Evolutionary conservation across 768 basidiomycete genomes (phyloP).

Genomic region (Panus rudis): DNA sequence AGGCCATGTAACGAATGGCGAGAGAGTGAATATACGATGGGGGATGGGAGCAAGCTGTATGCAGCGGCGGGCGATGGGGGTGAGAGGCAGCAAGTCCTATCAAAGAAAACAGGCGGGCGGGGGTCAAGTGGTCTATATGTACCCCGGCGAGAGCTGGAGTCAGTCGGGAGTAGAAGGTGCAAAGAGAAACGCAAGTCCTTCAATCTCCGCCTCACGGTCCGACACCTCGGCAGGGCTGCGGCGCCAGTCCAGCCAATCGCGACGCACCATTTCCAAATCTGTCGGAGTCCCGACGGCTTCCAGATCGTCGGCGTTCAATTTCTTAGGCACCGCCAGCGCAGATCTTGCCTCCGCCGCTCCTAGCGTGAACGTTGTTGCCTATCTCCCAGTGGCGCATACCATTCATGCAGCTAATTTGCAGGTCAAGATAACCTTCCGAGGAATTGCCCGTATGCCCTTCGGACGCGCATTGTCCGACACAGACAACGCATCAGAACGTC

Average conservation of each 20-base stretch:
- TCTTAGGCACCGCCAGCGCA: too few species aligned
- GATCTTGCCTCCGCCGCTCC: too few species aligned
- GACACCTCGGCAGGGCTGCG: too few species aligned
- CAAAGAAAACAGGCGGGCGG: constrained; percentile 1
- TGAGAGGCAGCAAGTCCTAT: not conserved
- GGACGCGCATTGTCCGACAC: too few species aligned
- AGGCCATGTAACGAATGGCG: constrained; percentile 28
- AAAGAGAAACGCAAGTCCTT: not conserved
- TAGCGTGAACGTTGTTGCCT: too few species aligned
- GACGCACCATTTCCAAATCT: not conserved
- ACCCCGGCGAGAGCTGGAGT: constrained; percentile 1
- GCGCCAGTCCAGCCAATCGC: not conserved
- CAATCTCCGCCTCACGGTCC: constrained; percentile 1
- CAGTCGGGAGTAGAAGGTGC: not conserved
- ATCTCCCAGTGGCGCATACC: too few species aligned
- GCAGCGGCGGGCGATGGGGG: constrained; percentile 10
- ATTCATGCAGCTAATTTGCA: too few species aligned
- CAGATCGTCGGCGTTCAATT: too few species aligned
- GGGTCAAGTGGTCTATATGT: not conserved
- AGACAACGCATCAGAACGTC: too few species aligned
- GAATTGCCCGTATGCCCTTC: too few species aligned
- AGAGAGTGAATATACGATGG: constrained; percentile 13
- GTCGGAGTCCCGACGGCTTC: too few species aligned
- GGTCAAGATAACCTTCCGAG: too few species aligned
- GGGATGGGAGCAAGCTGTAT: constrained; percentile 13